Percentiles rank a stretch among this genome's conserved stretches.
phyloP scores from a whole-genome alignment of 1,284 basidiomycete species.

The Wallemia hederae region DNA sequence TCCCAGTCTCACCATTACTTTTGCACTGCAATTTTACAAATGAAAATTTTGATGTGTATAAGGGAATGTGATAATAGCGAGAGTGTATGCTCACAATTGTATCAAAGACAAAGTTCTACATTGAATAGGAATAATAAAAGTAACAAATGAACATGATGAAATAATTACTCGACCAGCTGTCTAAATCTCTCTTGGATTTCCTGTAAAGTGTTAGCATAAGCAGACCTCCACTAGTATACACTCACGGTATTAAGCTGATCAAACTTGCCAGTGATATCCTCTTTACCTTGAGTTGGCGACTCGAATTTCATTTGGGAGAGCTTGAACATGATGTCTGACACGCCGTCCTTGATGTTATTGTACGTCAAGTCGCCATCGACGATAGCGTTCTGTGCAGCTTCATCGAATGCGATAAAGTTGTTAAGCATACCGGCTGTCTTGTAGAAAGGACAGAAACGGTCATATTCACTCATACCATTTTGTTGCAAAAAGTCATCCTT shows the following conservation, averaged over 20 bases:
- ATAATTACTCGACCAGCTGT: neutral
- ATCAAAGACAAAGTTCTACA: neutral
- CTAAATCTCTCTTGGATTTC: neutral
- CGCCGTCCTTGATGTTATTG: slow-evolving; percentile 60
- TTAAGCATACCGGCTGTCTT: slow-evolving; percentile 87
- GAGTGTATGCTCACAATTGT: neutral
- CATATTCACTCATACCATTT: slow-evolving; percentile 95
- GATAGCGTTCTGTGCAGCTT: slow-evolving; percentile 58
- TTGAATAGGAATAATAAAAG: neutral
- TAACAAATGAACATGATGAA: neutral
- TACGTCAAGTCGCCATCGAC: slow-evolving; percentile 70
- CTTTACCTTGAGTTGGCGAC: slow-evolving; percentile 64
- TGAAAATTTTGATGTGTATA: too few relatives aligned
- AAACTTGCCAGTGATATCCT: slow-evolving; percentile 45
- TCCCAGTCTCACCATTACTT: neutral
- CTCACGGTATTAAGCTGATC: slow-evolving; percentile 34
- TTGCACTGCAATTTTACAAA: neutral
- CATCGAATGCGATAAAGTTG: slow-evolving; percentile 87
- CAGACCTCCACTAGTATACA: neutral
- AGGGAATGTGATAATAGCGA: too few relatives aligned
- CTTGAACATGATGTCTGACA: slow-evolving; percentile 71
- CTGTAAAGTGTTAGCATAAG: neutral
- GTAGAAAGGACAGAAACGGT: slow-evolving; percentile 93
- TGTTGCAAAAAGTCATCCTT: slow-evolving; percentile 98
- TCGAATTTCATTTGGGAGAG: slow-evolving; percentile 97